Evolutionary conservation across 192 early-diverging fungal species (phyloP), one percentile per base, ranked within the genome.

Genomic region (Umbelopsis vinacea): DNA sequence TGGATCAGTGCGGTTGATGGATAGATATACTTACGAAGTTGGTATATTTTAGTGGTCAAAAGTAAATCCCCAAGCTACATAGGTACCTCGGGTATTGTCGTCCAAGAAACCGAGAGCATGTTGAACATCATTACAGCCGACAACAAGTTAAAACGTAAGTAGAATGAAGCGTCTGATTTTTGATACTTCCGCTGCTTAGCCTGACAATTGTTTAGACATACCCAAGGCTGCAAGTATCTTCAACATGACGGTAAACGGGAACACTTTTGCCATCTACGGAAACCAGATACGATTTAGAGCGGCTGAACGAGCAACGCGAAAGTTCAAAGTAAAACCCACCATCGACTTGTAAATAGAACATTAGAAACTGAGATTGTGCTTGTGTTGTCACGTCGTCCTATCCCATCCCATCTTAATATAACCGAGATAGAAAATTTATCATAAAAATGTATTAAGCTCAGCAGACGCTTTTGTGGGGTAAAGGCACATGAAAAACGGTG

Each of bases 101-200:
- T 95, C 19, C 92, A 95, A 71, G 96, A 98, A 70, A 96, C 95
- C 0, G 93, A 96, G 57, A 93, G 92, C 71, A 87, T 91, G 57
- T 94, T 98, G 70, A 84, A 89, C 47, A 79, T 96, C 7, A 89
- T 96, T 15, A 94, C 93, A 3, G 48, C 66, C 14, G 78, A 86
- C n/a, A 82, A 95, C 73, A 75, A 76, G 7, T 71, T 93, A 17
- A 88, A 87, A 80, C 77, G 85, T 88, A 83, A 40, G 68, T 77
- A 10, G 29, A 29, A 29, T 29, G 29, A 29, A 9, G 3, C 4
- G 15, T 52, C 2, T 22, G 0, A 23, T 35, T 40, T 6, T 2
- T 21, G 19, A 54, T 35, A 0, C 48, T n/a, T 12, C 11, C 5
- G 6, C 6, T 43, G 40, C 40, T 43, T 4, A 43, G 6, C 6